Base-by-base conservation (phyloP, 2,329 filamentous ascomycete genomes). In the Nemania sp. region DNA sequence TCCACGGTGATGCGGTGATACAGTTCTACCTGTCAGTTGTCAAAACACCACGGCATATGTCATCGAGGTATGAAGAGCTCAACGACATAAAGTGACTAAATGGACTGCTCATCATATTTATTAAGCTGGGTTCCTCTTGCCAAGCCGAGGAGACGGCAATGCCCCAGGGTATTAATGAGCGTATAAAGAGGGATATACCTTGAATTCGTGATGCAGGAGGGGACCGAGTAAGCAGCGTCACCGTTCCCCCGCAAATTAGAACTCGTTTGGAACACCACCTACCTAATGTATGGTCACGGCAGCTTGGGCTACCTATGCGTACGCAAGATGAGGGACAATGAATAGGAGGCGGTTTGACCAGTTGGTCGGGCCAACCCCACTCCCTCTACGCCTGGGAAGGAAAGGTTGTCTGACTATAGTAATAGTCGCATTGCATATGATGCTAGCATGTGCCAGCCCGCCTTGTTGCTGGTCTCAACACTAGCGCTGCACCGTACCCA, bases 381-480 rank as follows among this genome's bases (percentile, higher is more conserved):
- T 43, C 53, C 56, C 20, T 55, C 65, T 49, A 63, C 53, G 60
- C 62, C 51, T 62, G 55, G 66, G 58, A 62, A 62, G 65, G 64
- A 38, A 66, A 49, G 62, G 59, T 60, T 66, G 47, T 66, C 67
- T 69, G 64, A 64, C 49, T 43, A 45, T 56, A 60, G 55, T 57
- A 49, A 60, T 67, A 70, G 64, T 56, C 60, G 64, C 69, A 71
- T 65, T 62, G 69, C 69, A 70, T 70, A 70, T 60, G 32, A 7
- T 35, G 11, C 3, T 35, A 35, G 32, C 32, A 35, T 35, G 32
- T 41, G 69, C 67, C 63, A 67, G 63, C 49, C n/a, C 57, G 67
- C 49, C 67, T 55, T 53, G 15, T 45, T 66, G 52, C 56, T 57
- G 51, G 51, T 53, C 45, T 66, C 38, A 15, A 41, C 8, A 13